These are phyloP conservation scores for Lecanicillium sp. DNA, from an alignment of 2,329 filamentous ascomycete genomes.

Conservation along the genomic window DNA sequence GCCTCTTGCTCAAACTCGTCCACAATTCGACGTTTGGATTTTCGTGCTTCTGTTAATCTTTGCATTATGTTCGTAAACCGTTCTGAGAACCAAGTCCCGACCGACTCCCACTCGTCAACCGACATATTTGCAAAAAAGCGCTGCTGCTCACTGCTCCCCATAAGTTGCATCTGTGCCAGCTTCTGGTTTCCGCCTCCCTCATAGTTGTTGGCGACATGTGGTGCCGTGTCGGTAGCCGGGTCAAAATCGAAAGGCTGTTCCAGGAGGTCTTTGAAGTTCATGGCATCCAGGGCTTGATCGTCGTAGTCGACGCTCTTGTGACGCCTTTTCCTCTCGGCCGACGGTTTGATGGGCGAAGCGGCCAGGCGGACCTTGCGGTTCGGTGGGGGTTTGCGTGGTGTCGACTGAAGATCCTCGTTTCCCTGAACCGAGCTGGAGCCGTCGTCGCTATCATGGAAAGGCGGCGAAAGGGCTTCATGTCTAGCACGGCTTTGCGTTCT, in stretches of 20 bases:
- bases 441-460: conserved; percentile 12
- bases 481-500: conserved; percentile 4
- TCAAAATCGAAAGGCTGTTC: conserved; percentile 53
- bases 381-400: conserved; percentile 17
- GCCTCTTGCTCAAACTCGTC: conserved; percentile 50
- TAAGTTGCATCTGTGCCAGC: conserved; percentile 43
- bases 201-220: conserved; percentile 27
- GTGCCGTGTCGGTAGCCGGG: conserved; percentile 40
- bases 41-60: conserved; percentile 41
- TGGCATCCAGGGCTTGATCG: conserved; percentile 46
- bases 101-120: conserved; percentile 52
- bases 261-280: conserved; percentile 46
- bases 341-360: conserved; percentile 15
- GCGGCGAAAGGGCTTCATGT: conserved; percentile 9
- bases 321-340: conserved; percentile 34
- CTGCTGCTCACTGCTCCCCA: conserved; percentile 40
- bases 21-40: conserved; percentile 43
- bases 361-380: conserved; percentile 21
- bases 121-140: conserved; percentile 48
- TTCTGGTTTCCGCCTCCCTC: conserved; percentile 23
- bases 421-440: background rate
- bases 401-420: conserved; percentile 16
- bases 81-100: conserved; percentile 54
- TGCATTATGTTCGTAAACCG: conserved; percentile 46
- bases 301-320: conserved; percentile 48